phyloP scores from a whole-genome alignment of 148 eudicot genomes.

The Polygonum aviculare region DNA sequence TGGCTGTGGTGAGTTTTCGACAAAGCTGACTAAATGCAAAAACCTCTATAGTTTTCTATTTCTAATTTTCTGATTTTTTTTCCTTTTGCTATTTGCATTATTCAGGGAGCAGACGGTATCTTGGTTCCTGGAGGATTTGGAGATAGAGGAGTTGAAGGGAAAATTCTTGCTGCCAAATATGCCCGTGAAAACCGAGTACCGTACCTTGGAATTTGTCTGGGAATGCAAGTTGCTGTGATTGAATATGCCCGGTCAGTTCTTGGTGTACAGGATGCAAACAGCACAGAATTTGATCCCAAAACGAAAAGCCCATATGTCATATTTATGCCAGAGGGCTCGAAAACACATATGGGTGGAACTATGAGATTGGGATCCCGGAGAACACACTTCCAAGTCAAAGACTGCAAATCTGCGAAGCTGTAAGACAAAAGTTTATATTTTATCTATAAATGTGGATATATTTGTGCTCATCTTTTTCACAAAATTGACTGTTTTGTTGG shows the following conservation, averaged over 20 bases:
- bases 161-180: conserved; percentile 86
- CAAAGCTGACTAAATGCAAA: neutral
- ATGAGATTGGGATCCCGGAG: conserved; percentile 99
- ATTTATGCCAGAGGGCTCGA: conserved; percentile 99
- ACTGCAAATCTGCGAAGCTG: conserved; percentile 72
- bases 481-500: neutral
- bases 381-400: conserved; percentile 59
- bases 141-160: conserved; percentile 96
- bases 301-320: conserved; percentile 64
- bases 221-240: conserved; percentile 93
- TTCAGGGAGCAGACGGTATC: conserved; percentile 80
- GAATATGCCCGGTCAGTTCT: conserved; percentile 84
- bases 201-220: conserved; percentile 87
- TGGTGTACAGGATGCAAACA: conserved; percentile 68
- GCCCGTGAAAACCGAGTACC: conserved; percentile 84
- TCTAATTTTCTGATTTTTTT: neutral
- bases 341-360: conserved; percentile 98
- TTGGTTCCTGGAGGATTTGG: conserved; percentile 99
- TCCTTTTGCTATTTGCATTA: conserved; percentile 6
- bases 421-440: conserved; percentile 27
- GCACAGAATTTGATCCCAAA: conserved; percentile 75
- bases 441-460: neutral
- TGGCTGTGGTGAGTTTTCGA: neutral
- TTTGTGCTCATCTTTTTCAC: neutral
- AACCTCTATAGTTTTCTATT: neutral